phyloP scores from a whole-genome alignment of 2,329 filamentous ascomycete genomes.

The Periconia sp. region DNA sequence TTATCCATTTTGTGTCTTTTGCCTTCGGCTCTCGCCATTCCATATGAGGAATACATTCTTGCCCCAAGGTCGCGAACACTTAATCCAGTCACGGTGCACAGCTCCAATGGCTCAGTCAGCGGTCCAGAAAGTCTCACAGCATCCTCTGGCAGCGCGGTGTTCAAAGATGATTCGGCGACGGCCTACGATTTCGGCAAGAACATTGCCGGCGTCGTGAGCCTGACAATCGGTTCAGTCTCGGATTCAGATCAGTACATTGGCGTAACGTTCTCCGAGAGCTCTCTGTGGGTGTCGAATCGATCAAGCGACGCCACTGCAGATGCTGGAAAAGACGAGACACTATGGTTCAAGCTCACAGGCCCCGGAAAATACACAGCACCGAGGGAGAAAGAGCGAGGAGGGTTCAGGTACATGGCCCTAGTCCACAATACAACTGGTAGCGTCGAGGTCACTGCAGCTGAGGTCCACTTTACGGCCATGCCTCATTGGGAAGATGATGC shows the following conservation, averaged over 20 bases:
- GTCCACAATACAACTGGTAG: slow-evolving; percentile 51
- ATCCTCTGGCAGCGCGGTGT: slow-evolving; percentile 37
- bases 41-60: slow-evolving; percentile 14
- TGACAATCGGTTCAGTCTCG: slow-evolving; percentile 43
- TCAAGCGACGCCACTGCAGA: slow-evolving; percentile 56
- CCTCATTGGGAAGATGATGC: slow-evolving; percentile 48
- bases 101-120: slow-evolving; percentile 47
- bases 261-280: slow-evolving; percentile 51
- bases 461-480: slow-evolving; percentile 54
- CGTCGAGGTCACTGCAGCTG: slow-evolving; percentile 44
- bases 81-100: slow-evolving; percentile 40
- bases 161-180: slow-evolving; percentile 44
- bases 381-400: slow-evolving; percentile 51
- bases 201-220: slow-evolving; percentile 49
- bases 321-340: slow-evolving; percentile 53
- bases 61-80: slow-evolving; percentile 12
- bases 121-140: slow-evolving; percentile 41
- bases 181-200: slow-evolving; percentile 52
- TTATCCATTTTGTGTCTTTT: not conserved
- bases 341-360: slow-evolving; percentile 54
- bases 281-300: slow-evolving; percentile 56
- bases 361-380: slow-evolving; percentile 51
- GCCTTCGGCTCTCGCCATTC: not conserved
- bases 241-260: slow-evolving; percentile 49
- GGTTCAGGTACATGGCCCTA: slow-evolving; percentile 55